Percentiles rank a stretch among this genome's conserved stretches.
These are phyloP conservation scores for Fusarium sp. DNA, from an alignment of 2,329 filamentous ascomycete genomes.

Conservation along the genomic window DNA sequence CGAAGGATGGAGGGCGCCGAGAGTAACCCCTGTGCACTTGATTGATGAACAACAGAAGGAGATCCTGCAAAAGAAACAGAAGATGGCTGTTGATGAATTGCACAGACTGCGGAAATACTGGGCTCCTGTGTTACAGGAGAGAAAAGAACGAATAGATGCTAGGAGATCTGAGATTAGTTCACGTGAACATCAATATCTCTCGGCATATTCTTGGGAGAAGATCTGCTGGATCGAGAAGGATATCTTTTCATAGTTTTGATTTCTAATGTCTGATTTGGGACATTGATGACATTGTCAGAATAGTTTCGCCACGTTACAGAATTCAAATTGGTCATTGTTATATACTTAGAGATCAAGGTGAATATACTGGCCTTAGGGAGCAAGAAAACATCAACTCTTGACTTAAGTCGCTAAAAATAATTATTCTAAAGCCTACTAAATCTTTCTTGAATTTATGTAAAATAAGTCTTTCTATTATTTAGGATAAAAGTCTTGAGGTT, in stretches of 20 bases:
- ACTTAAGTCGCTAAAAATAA: too few species aligned
- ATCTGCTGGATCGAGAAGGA: background rate
- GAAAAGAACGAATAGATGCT: background rate
- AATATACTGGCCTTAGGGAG: background rate
- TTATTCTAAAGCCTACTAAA: background rate
- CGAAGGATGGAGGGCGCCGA: background rate
- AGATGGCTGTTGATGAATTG: background rate
- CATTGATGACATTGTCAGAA: too few species aligned
- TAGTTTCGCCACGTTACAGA: background rate
- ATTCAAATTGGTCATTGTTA: background rate
- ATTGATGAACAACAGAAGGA: background rate
- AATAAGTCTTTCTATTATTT: background rate
- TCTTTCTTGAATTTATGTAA: background rate
- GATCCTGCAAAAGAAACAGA: background rate
- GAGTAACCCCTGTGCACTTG: background rate
- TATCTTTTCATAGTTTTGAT: background rate
- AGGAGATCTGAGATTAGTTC: background rate
- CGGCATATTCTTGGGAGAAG: background rate
- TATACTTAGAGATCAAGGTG: background rate
- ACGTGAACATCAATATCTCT: background rate
- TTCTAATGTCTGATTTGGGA: background rate
- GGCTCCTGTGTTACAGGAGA: background rate
- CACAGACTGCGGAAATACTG: background rate
- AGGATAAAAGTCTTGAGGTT: background rate
- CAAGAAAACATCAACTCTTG: background rate